A percentile compares a stretch with the other conserved stretches of the same genome.
Evolutionary conservation across 1,284 basidiomycete species (phyloP).

Genomic region (Ceratobasidium sp.): DNA sequence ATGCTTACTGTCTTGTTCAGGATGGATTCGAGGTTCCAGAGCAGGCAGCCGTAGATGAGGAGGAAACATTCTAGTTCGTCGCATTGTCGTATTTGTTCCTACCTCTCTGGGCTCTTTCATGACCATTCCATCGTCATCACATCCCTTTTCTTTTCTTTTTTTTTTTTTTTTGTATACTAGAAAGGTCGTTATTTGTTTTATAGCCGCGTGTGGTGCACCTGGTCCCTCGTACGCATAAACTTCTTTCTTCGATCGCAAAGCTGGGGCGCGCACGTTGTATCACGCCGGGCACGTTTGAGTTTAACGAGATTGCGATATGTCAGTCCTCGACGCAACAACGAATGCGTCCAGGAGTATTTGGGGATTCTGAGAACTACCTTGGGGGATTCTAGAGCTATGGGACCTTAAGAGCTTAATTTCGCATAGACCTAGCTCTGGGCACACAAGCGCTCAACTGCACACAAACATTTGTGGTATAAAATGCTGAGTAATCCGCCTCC

Average conservation of each 20-base stretch:
- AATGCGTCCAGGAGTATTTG: no score
- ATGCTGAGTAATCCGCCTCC: no score
- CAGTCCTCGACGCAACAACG: no score
- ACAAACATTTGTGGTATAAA: no score
- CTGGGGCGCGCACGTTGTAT: neutral
- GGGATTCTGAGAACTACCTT: no score
- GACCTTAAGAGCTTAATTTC: no score
- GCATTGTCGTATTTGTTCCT: neutral
- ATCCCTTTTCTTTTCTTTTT: neutral
- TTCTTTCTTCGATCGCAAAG: neutral
- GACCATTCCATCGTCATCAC: neutral
- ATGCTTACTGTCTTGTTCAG: conserved; percentile 51
- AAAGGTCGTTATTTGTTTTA: conserved; percentile 4
- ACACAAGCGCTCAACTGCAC: no score
- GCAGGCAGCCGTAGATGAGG: conserved; percentile 63
- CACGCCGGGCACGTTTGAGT: no score
- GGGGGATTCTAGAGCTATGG: no score
- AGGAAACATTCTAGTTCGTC: conserved; percentile 64
- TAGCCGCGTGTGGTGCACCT: neutral
- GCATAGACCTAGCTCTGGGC: no score
- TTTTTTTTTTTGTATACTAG: conserved; percentile 13
- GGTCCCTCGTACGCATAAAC: neutral
- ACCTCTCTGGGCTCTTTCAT: conserved; percentile 3
- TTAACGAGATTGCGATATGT: no score
- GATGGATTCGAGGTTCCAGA: conserved; percentile 82